Percentiles rank a stretch among this genome's conserved stretches.
These are phyloP conservation scores for Penicillium sp. DNA, from an alignment of 2,329 filamentous ascomycete species.

Conservation along the genomic window DNA sequence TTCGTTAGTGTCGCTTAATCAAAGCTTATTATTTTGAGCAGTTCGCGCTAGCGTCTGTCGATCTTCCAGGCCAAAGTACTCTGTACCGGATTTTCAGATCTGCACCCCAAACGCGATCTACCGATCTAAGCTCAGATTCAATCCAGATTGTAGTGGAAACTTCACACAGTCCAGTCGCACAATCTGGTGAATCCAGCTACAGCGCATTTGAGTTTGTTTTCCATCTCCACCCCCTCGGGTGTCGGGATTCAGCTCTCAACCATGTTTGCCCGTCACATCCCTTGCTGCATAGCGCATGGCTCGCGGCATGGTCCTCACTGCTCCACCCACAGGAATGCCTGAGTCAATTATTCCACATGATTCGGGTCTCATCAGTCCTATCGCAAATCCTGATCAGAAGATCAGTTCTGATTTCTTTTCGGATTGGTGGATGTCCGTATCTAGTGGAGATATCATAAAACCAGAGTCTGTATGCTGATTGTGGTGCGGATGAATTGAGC, in stretches of 20 bases:
- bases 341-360: slow-evolving; percentile 10
- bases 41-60: neutral
- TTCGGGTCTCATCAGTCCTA: neutral
- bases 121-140: neutral
- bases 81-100: neutral
- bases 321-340: slow-evolving; percentile 8
- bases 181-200: neutral
- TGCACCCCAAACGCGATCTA: neutral
- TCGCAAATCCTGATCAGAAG: neutral
- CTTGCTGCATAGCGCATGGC: slow-evolving; percentile 17
- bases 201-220: neutral
- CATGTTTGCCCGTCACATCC: slow-evolving; percentile 7
- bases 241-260: slow-evolving; percentile 5
- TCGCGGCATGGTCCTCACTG: slow-evolving; percentile 9
- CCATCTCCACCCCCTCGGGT: neutral
- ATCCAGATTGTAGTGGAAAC: neutral
- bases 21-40: neutral
- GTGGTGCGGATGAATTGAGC: neutral
- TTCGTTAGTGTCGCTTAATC: neutral
- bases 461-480: neutral
- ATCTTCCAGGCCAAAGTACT: neutral
- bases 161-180: neutral
- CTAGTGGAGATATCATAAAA: neutral
- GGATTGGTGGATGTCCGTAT: neutral
- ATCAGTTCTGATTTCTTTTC: neutral